These are phyloP conservation scores for Salix purpurea DNA, from an alignment of 345 rosid species.

Conservation along the genomic window DNA sequence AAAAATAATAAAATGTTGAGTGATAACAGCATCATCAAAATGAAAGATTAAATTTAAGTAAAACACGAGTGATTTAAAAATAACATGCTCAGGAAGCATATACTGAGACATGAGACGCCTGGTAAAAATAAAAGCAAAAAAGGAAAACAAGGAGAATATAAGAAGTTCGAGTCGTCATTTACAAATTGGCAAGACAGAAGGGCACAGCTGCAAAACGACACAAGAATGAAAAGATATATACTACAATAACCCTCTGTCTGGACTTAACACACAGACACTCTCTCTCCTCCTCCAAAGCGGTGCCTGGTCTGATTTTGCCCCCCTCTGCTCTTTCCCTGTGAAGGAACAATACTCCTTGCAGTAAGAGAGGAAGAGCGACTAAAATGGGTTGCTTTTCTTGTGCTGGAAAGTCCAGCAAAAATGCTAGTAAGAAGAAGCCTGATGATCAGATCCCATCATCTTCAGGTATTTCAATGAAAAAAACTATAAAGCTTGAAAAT, in stretches of 20 bases:
- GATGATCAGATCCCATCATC: slow-evolving; percentile 54
- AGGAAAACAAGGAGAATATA: not conserved
- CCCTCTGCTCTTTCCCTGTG: not conserved
- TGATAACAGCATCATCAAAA: no score
- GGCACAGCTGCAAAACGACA: slow-evolving; percentile 12
- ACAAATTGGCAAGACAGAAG: slow-evolving; percentile 10
- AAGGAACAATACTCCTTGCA: slow-evolving; percentile 7
- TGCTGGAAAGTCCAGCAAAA: slow-evolving; percentile 35
- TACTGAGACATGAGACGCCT: not conserved
- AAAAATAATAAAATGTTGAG: no score
- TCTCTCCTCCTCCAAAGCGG: not conserved
- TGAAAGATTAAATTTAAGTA: no score
- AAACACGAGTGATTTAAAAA: no score
- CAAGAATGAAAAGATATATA: not conserved
- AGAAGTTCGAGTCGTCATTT: not conserved
- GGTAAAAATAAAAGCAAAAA: no score
- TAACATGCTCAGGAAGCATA: no score
- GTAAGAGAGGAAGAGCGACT: not conserved
- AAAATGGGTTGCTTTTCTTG: slow-evolving; percentile 22
- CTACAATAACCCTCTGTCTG: slow-evolving; percentile 2
- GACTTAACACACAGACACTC: not conserved
- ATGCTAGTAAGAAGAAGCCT: slow-evolving; percentile 24
- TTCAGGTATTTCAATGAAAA: slow-evolving; percentile 33
- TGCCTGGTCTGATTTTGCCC: slow-evolving; percentile 10
- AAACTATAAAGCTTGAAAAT: not conserved